Evolutionary conservation across 2,329 filamentous ascomycete genomes (phyloP), one percentile per base, ranked within the genome.

Genomic region (Aspergillus pseudoviridinutans): DNA sequence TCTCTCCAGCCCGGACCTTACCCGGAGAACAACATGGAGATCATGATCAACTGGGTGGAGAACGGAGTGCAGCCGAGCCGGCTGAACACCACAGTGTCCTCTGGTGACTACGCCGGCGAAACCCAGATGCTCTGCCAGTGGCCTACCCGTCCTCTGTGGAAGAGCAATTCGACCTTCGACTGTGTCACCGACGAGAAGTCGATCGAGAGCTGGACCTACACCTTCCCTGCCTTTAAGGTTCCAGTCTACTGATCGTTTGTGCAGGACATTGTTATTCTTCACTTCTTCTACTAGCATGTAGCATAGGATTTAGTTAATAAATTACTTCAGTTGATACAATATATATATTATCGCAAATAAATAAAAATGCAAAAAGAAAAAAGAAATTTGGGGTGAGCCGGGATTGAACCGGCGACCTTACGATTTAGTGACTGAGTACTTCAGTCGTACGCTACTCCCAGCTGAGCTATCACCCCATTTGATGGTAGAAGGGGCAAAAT

Each of bases 1-100:
- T 57, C 67, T 4, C 68, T 77, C 1, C 77, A 80, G 70, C 78
- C 78, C 0, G 77, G 75, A 0, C 74, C 76, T 0, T 80, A 74
- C 63, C 79, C 78, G 0, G 68, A 79, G 65, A 75, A 76, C 14
- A 82, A 79, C 61, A 71, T 81, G 60, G 71, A 74, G 61, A 74
- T 67, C 1, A 69, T 82, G 62, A 79, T 84, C 51, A 71, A 80
- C 55, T 84, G 80, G 81, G 80, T 82, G 0, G 81, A 84, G 71
- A 76, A 79, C 12, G 78, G 76, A 2, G 66, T 74, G 4, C 74
- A 72, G 49, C 81, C 82, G 1, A 70, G 66, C 8, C 75, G 70
- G 0, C 63, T 84, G 41, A 78, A 78, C 46, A 78, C 74, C 1
- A 78, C 75, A 1, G 69, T 71, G 7, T 64, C 67, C 9, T 65